Base-by-base conservation (phyloP, 768 basidiomycete genomes). In the Paxillus involutus region DNA sequence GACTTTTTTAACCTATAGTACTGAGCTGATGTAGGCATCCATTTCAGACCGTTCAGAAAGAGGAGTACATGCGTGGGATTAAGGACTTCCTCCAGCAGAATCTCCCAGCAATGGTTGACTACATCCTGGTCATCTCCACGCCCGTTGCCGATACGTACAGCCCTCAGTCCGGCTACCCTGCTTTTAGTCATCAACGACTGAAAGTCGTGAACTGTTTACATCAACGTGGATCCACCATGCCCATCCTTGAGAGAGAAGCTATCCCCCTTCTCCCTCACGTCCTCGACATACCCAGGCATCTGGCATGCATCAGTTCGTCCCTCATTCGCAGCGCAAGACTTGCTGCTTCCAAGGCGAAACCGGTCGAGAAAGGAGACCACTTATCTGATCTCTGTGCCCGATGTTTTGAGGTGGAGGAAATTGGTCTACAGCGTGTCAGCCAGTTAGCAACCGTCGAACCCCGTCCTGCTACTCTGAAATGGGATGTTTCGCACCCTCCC, bases 1-100 rank as follows among this genome's bases (percentile, higher is more conserved):
- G 29, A 30, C 19, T 8, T 51, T 49, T 30, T 21, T 21, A 29
- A 49, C 32, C 45, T 43, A 26, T 29, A 6, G 32, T 45, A 43
- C 35, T 12, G 37, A 24, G 33, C 59, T 60, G 16, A 60, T 30
- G 36, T 16, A 46, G 29, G 36, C 30, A 36, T 32, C 21, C 49
- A 44, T 42, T 29, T 10, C 51, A 89, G 87, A 78, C 68, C 41
- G 75, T 80, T 12, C 84, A 87, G 63, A 91, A 87, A 69, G 91
- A 94, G 69, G 80, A 86, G n/a, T 88, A 84, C 62, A 91, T 91
- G 89, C 77, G 81, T 33, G 84, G 86, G 4, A 77, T 93, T 55
- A 86, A 86, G 69, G 80, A 81, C 54, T 94, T 93, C 67, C 72
- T 93, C 9, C 74, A 77, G 40, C 80, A 82, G 36, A 88, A 81